Conservation (phyloP, 1,139 yeast species). For the Hansenula lynferdii region DNA sequence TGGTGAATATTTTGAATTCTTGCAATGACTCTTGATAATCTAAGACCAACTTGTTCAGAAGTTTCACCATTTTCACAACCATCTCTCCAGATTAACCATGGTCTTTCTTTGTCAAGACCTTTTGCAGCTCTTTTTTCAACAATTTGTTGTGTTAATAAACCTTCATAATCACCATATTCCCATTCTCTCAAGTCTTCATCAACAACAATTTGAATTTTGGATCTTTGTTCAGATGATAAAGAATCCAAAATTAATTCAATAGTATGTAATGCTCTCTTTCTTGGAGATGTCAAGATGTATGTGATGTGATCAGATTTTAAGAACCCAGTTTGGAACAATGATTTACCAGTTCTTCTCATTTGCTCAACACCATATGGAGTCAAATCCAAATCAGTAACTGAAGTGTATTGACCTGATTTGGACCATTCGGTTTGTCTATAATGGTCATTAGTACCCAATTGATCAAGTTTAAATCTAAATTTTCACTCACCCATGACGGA, state of each 20-base stretch:
- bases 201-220: slow-evolving; percentile 41
- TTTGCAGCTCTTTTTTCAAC: slow-evolving; percentile 49
- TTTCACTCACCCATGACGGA: slow-evolving; percentile 57
- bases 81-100: slow-evolving; percentile 89
- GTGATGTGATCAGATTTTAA: slow-evolving; percentile 62
- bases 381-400: slow-evolving; percentile 73
- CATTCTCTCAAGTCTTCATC: slow-evolving; percentile 83
- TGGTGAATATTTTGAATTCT: slow-evolving; percentile 60
- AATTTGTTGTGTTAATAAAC: slow-evolving; percentile 66
- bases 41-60: slow-evolving; percentile 53
- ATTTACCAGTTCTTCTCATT: slow-evolving; percentile 68
- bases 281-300: slow-evolving; percentile 71
- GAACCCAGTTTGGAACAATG: slow-evolving; percentile 57
- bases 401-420: slow-evolving; percentile 85
- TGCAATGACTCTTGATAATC: slow-evolving; percentile 67
- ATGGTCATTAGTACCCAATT: background rate
- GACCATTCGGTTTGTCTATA: slow-evolving; percentile 92
- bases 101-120: slow-evolving; percentile 50
- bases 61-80: slow-evolving; percentile 92
- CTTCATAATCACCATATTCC: slow-evolving; percentile 97
- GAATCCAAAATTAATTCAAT: slow-evolving; percentile 50
- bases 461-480: background rate
- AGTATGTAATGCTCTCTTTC: slow-evolving; percentile 75
- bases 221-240: too few species aligned
- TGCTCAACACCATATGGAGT: slow-evolving; percentile 75